Evolutionary conservation across 768 basidiomycete genomes (phyloP), one percentile per base, ranked within the genome.

Genomic region (Mycena crocata): DNA sequence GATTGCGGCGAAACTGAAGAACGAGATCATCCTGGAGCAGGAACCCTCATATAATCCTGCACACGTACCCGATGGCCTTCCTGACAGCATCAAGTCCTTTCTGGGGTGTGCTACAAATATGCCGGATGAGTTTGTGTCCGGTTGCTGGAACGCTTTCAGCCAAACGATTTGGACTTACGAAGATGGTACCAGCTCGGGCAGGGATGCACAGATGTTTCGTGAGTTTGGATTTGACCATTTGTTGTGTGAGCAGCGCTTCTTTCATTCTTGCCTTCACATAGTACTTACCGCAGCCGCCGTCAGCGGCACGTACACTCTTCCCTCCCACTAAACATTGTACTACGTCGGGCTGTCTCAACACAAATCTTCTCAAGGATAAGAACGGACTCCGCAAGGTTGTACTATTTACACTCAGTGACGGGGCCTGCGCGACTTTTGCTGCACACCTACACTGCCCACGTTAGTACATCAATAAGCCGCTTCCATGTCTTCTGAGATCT

Each of bases 151-250:
- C 3, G 54, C 39, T 19, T 56, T 56, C 40, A 56, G 54, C 54
- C 24, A 56, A 42, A 56, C 54, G 13, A 56, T 56, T 42, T 56
- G 54, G 54, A 42, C 24, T 14, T 56, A 56, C 37, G 54, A 56
- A 56, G 54, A 56, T 39, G 37, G 54, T 6, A 32, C 37, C 28
- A 40, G 54, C 39, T 6, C 54, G 42, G 54, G 54, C 6, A 56
- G 28, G 31, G 54, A 56, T 42, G 54, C 54, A 39, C 39, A 56
- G 32, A 56, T 56, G 54, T 56, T 56, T 28, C 30, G 54, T 30
- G 54, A 57, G 7, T 57, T 57, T 45, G 39, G 40, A 2, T 45
- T 57, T 2, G 55, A 57, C 28, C 55, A 57, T 44, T 39, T 57
- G 4, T 28, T 57, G 2, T 57, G 40, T 57, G 37, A 17, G 37